Evolutionary conservation across 1,284 basidiomycete species (phyloP).

Genomic region (Ustilago cynodontis): DNA sequence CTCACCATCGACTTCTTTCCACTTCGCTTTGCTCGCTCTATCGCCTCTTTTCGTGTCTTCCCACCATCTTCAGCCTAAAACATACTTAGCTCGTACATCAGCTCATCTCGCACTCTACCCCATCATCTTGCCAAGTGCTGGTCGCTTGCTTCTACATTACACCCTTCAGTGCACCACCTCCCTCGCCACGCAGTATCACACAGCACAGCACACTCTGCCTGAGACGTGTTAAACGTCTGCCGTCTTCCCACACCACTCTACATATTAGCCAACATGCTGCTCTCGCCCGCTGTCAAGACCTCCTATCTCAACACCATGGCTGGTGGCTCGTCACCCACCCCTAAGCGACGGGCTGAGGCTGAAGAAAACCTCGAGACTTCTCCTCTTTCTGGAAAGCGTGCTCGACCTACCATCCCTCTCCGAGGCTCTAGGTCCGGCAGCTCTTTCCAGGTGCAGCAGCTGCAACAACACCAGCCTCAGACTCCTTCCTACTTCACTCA

Average conservation of each 20-base stretch:
- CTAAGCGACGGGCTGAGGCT: slow-evolving; percentile 41
- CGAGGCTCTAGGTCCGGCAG: slow-evolving; percentile 34
- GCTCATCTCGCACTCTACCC: not conserved
- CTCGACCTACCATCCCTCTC: slow-evolving; percentile 39
- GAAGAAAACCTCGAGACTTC: slow-evolving; percentile 37
- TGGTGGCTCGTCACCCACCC: slow-evolving; percentile 33
- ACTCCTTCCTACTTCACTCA: slow-evolving; percentile 17
- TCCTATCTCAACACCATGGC: slow-evolving; percentile 55
- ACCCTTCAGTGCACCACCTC: not conserved
- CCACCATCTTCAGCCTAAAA: not conserved
- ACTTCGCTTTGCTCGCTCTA: not conserved
- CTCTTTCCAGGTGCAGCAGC: slow-evolving; percentile 22
- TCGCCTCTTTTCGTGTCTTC: not conserved
- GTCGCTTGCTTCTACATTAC: slow-evolving; percentile 12
- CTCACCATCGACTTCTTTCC: slow-evolving; percentile 13
- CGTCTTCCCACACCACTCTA: not conserved
- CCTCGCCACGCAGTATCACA: not conserved
- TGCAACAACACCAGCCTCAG: slow-evolving; percentile 13
- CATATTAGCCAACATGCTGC: slow-evolving; percentile 31
- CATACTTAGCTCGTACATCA: not conserved
- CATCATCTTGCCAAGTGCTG: slow-evolving; percentile 17
- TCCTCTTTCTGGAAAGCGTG: slow-evolving; percentile 45
- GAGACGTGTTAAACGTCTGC: not conserved
- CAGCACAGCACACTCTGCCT: not conserved
- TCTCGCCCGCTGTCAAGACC: slow-evolving; percentile 53